These are phyloP conservation scores for bread wheat (Triticum aestivum) DNA, from an alignment of 176 grass and related monocot genomes.

Conservation along the genomic window IWGSC_CS_RefSeq_v2.1 NC_057807.1:209216-209715, in stretches of 20 bases:
- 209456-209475: background rate
- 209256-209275: slow-evolving; percentile 2
- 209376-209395: slow-evolving; percentile 61
- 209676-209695: background rate
- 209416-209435: slow-evolving; percentile 59
- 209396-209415: slow-evolving; percentile 51
- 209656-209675: background rate
- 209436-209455: background rate
- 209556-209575: slow-evolving; percentile 33
- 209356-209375: slow-evolving; percentile 89
- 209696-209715: background rate
- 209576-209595: slow-evolving; percentile 93
- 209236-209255: background rate
- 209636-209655: slow-evolving; percentile 80
- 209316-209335: slow-evolving; percentile 75
- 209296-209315: slow-evolving; percentile 80
- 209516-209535: too few species aligned
- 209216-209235: background rate
- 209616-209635: slow-evolving; percentile 88
- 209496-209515: background rate
- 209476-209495: background rate
- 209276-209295: background rate
- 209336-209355: slow-evolving; percentile 91
- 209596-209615: slow-evolving; percentile 78
- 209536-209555: background rate